Percentiles rank a stretch among this genome's conserved stretches.
Evolutionary conservation across 1,139 yeast species (phyloP).

Genomic region (Arxiozyma heterogenica): DNA sequence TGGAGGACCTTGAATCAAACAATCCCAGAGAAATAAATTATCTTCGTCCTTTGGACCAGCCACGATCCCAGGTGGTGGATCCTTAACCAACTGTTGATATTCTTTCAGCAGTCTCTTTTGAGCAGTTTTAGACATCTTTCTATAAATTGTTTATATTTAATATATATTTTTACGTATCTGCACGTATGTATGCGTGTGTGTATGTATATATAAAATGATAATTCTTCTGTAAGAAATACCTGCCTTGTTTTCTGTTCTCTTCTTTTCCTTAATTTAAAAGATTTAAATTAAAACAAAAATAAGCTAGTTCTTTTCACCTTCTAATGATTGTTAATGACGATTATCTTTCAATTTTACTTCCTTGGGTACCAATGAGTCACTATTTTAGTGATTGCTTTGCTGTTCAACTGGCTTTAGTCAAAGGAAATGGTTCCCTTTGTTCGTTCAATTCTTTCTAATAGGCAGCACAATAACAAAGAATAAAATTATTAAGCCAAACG

Average conservation of each 20-base stretch:
- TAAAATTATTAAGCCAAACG: neutral
- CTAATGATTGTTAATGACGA: neutral
- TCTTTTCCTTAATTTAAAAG: neutral
- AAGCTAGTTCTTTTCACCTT: neutral
- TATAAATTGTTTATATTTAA: neutral
- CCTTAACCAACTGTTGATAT: slow-evolving; percentile 72
- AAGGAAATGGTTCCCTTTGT: neutral
- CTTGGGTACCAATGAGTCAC: neutral
- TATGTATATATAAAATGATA: too few relatives aligned
- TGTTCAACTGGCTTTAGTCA: neutral
- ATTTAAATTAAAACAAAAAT: too few relatives aligned
- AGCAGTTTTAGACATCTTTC: slow-evolving; percentile 47
- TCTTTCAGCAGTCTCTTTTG: slow-evolving; percentile 80
- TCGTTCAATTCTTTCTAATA: neutral
- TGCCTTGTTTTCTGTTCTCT: neutral
- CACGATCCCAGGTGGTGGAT: slow-evolving; percentile 89
- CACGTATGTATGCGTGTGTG: neutral
- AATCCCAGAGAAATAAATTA: slow-evolving; percentile 82
- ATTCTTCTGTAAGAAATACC: neutral
- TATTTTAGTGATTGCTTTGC: too few relatives aligned
- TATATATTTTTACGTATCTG: neutral
- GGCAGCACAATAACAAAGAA: neutral
- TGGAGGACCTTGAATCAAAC: slow-evolving; percentile 85
- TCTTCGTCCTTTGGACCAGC: slow-evolving; percentile 87
- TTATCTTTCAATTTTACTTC: neutral